phyloP scores from a whole-genome alignment of 179 eudicot species.

The Corrigiola litoralis region DNA sequence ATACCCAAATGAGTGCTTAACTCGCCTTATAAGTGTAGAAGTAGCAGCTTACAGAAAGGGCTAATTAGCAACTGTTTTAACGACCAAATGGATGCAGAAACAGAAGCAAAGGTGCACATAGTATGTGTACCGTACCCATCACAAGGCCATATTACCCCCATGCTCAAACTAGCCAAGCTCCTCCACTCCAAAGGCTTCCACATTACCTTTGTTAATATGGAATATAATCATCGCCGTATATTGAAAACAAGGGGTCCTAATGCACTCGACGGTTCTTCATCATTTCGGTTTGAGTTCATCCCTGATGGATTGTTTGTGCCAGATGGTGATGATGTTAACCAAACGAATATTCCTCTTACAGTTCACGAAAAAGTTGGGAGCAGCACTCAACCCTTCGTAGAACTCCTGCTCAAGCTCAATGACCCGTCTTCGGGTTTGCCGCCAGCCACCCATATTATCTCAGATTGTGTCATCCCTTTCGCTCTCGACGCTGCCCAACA shows the following conservation, averaged over 20 bases:
- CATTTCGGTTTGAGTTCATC: slow-evolving; percentile 33
- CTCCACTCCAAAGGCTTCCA: slow-evolving; percentile 37
- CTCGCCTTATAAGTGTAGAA: too few species aligned
- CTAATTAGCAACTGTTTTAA: too few species aligned
- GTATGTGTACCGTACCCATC: slow-evolving; percentile 37
- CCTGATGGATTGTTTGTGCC: slow-evolving; percentile 39
- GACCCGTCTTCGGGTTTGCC: slow-evolving; percentile 7
- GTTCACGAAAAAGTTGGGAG: too few species aligned
- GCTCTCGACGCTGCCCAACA: slow-evolving; percentile 9
- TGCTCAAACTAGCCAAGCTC: slow-evolving; percentile 38
- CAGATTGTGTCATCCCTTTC: slow-evolving; percentile 22
- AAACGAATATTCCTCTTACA: too few species aligned
- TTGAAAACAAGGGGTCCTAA: slow-evolving; percentile 25
- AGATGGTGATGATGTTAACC: too few species aligned
- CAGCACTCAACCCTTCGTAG: too few species aligned
- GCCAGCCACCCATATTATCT: slow-evolving; percentile 18
- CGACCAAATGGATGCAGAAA: background rate
- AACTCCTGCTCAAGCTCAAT: background rate
- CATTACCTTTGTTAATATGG: slow-evolving; percentile 42
- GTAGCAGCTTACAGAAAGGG: too few species aligned
- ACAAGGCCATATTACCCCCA: slow-evolving; percentile 40
- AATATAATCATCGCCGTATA: slow-evolving; percentile 35
- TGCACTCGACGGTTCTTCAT: slow-evolving; percentile 18
- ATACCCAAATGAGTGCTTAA: too few species aligned
- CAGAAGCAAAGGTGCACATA: slow-evolving; percentile 11